phyloP scores from a whole-genome alignment of 768 basidiomycete genomes.

The Asterophora parasitica region DNA sequence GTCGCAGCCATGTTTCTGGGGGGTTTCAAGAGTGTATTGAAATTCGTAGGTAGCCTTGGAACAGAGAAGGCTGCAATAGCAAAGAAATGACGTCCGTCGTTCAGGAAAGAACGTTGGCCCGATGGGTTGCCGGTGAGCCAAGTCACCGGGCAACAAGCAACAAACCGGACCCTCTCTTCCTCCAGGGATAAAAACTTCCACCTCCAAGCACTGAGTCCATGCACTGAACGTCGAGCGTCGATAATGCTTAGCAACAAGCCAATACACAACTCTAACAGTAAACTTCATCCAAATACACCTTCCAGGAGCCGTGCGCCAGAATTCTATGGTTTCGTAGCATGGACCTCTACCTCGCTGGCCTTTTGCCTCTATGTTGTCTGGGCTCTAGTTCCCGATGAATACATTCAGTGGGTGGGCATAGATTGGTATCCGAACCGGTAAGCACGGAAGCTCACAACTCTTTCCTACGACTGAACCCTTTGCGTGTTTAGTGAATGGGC shows the following conservation, averaged over 20 bases:
- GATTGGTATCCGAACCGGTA: conserved; percentile 88
- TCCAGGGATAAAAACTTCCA: too few relatives aligned
- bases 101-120: too few relatives aligned
- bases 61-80: too few relatives aligned
- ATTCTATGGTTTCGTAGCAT: conserved; percentile 88
- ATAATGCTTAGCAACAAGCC: not conserved
- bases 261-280: not conserved
- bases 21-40: too few relatives aligned
- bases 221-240: too few relatives aligned
- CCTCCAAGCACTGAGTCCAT: not conserved
- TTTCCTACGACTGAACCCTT: not conserved
- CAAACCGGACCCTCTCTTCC: not conserved
- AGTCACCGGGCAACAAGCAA: not conserved
- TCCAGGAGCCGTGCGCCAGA: conserved; percentile 65
- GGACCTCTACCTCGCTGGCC: conserved; percentile 68
- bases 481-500: conserved; percentile 71
- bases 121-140: too few relatives aligned
- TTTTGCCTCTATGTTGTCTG: conserved; percentile 73
- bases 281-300: not conserved
- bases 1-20: too few relatives aligned
- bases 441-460: conserved; percentile 16
- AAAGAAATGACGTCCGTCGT: too few relatives aligned
- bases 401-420: conserved; percentile 61
- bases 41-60: too few relatives aligned
- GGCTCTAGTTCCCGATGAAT: conserved; percentile 74